Conservation (phyloP, 768 basidiomycete genomes). For the Russula brevipes region DNA sequence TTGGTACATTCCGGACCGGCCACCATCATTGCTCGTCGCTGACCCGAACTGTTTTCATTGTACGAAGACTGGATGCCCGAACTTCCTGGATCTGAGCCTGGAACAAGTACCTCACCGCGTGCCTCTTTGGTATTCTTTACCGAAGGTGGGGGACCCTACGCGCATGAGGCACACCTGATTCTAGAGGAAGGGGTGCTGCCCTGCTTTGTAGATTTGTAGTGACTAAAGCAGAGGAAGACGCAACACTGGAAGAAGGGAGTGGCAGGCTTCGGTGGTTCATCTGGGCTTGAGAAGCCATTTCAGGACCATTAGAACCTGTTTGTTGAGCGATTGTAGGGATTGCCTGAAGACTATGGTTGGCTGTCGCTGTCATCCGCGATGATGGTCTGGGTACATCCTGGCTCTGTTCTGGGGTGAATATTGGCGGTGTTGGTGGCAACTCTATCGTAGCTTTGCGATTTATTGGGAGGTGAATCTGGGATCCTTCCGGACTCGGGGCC, state of each 20-base stretch:
- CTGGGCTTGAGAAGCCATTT: not conserved
- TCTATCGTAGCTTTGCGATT: not conserved
- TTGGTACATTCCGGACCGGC: not conserved
- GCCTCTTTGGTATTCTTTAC: slow-evolving; percentile 9
- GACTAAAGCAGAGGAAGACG: not conserved
- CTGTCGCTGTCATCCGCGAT: not conserved
- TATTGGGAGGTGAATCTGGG: not conserved
- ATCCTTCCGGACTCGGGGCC: slow-evolving; percentile 1
- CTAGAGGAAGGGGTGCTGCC: slow-evolving; percentile 7
- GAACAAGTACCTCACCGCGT: slow-evolving; percentile 18
- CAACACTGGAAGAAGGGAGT: not conserved
- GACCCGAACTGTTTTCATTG: not conserved
- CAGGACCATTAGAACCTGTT: not conserved
- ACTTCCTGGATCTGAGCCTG: slow-evolving; percentile 15
- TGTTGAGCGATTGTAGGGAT: not conserved
- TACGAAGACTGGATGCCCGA: not conserved
- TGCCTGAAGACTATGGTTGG: not conserved
- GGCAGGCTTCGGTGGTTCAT: not conserved
- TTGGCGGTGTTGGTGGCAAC: slow-evolving; percentile 6
- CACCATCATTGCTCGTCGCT: not conserved
- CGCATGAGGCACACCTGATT: not conserved
- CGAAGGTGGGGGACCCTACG: slow-evolving; percentile 8
- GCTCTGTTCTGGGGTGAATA: slow-evolving; percentile 4
- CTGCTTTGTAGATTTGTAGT: not conserved
- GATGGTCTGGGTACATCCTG: not conserved